Percentiles rank a stretch among this genome's conserved stretches.
Conservation (phyloP, 371 early-diverging fungal genomes). For the Cokeromyces recurvatus region DNA sequence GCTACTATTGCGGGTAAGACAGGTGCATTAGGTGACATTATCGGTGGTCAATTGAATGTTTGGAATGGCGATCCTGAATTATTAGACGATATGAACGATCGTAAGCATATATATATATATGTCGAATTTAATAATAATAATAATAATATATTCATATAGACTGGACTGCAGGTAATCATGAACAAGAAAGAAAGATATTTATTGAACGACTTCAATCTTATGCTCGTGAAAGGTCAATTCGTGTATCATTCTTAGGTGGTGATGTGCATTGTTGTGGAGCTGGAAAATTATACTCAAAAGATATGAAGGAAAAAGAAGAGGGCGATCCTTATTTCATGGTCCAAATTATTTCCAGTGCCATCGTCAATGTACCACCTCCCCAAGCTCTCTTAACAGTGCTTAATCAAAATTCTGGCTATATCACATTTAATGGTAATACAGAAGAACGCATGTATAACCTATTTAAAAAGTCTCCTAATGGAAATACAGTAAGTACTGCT, state of each 20-base stretch:
- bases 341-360: constrained; percentile 70
- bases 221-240: constrained; percentile 55
- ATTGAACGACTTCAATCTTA: constrained; percentile 65
- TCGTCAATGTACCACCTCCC: constrained; percentile 56
- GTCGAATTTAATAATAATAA: constrained; percentile 13
- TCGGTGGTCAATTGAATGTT: constrained; percentile 42
- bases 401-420: constrained; percentile 17
- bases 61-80: constrained; percentile 81
- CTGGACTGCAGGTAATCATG: constrained; percentile 67
- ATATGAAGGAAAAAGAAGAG: constrained; percentile 42
- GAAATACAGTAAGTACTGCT: constrained; percentile 19
- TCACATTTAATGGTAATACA: constrained; percentile 28
- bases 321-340: constrained; percentile 65
- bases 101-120: constrained; percentile 5
- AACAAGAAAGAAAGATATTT: constrained; percentile 63
- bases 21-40: constrained; percentile 43
- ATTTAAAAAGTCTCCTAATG: constrained; percentile 24
- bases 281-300: constrained; percentile 56
- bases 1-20: constrained; percentile 43
- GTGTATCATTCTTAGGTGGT: constrained; percentile 76
- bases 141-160: constrained; percentile 15
- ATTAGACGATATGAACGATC: constrained; percentile 72
- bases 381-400: constrained; percentile 25
- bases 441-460: constrained; percentile 31
- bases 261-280: constrained; percentile 83